phyloP scores from a whole-genome alignment of 208 protist genomes.

The Crithidia thermophila region DNA sequence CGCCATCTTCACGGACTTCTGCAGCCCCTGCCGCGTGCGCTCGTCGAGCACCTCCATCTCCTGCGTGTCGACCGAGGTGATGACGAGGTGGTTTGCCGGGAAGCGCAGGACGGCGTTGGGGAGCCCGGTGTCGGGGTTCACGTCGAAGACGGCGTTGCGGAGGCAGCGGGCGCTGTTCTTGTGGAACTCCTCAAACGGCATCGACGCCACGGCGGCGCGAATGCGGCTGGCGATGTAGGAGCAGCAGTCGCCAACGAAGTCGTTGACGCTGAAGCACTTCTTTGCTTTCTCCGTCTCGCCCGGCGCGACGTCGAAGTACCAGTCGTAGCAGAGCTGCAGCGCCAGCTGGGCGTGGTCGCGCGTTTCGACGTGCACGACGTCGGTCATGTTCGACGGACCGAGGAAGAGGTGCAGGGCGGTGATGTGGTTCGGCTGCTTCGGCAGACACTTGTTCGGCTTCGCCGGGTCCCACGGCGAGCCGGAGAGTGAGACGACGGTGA shows the following conservation, averaged over 20 bases:
- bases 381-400: conserved; percentile 95
- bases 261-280: conserved; percentile 78
- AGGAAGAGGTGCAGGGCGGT: conserved; percentile 86
- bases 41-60: conserved; percentile 95
- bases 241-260: conserved; percentile 89
- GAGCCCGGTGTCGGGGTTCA: conserved; percentile 52
- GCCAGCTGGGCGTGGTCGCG: conserved; percentile 87
- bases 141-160: conserved; percentile 82
- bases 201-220: conserved; percentile 70
- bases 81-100: conserved; percentile 90
- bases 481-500: conserved; percentile 86
- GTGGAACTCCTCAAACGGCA: conserved; percentile 92
- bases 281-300: conserved; percentile 54
- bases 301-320: conserved; percentile 83
- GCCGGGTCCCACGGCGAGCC: conserved; percentile 88
- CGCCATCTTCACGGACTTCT: conserved; percentile 96
- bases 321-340: conserved; percentile 90
- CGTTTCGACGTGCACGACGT: conserved; percentile 93
- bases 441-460: conserved; percentile 72
- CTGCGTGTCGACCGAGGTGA: conserved; percentile 96
- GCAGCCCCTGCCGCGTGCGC: conserved; percentile 92
- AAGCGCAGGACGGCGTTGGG: conserved; percentile 81
- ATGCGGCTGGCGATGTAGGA: conserved; percentile 87
- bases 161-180: conserved; percentile 69
- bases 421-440: conserved; percentile 73